These are phyloP conservation scores for Backusella liffmaniae DNA, from an alignment of 192 early-diverging fungal species.

Conservation along the genomic window DNA sequence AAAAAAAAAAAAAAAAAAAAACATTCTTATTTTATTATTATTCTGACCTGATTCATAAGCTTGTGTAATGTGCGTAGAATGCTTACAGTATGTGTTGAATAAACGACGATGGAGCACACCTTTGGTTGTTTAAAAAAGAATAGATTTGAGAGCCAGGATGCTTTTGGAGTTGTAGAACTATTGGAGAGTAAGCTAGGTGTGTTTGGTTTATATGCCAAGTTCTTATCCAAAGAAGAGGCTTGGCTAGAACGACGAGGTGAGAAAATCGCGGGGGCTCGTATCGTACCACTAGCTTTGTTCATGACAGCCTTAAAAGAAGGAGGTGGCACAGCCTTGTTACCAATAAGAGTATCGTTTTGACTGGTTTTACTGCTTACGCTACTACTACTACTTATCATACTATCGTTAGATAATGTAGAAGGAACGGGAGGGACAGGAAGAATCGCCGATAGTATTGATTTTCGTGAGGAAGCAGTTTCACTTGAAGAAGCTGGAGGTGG, in stretches of 20 bases:
- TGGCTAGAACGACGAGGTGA: slow-evolving; percentile 16
- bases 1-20: neutral
- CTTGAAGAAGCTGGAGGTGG: neutral
- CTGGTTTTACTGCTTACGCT: slow-evolving; percentile 1
- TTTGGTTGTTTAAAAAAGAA: slow-evolving; percentile 36
- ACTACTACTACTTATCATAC: slow-evolving; percentile 25
- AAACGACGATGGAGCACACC: slow-evolving; percentile 19
- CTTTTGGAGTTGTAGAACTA: slow-evolving; percentile 5
- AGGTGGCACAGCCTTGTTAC: neutral
- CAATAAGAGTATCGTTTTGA: neutral
- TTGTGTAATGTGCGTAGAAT: slow-evolving; percentile 20
- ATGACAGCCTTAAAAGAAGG: slow-evolving; percentile 9
- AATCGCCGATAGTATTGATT: neutral
- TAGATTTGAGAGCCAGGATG: slow-evolving; percentile 26
- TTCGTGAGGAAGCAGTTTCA: neutral
- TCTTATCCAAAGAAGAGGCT: slow-evolving; percentile 10
- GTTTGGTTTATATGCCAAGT: neutral
- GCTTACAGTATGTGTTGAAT: neutral
- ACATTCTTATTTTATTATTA: no score
- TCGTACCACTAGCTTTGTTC: neutral
- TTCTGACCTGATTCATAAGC: slow-evolving; percentile 18
- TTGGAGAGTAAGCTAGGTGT: slow-evolving; percentile 33
- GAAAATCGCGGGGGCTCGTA: neutral
- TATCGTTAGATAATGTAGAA: slow-evolving; percentile 17
- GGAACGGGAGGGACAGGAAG: neutral